A percentile compares a stretch with the other conserved stretches of the same genome.
Conservation (phyloP, 2,329 filamentous ascomycete genomes). For the Fusarium gaditjirri region DNA sequence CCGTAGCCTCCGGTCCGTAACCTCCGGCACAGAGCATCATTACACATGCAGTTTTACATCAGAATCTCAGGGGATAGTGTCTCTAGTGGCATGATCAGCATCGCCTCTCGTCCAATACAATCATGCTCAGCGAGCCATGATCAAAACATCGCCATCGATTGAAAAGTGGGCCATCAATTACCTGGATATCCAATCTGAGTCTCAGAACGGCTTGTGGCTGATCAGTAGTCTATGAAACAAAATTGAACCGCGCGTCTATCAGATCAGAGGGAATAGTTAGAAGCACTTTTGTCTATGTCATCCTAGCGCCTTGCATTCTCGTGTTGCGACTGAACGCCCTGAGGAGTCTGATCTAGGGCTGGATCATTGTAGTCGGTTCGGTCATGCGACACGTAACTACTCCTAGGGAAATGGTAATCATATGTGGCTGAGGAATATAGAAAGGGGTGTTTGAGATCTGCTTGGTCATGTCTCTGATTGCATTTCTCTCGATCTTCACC, state of each 20-base stretch:
- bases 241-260: constrained; percentile 27
- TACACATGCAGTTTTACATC: constrained; percentile 36
- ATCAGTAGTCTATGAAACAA: neutral
- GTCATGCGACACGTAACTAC: constrained; percentile 15
- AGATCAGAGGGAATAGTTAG: constrained; percentile 1
- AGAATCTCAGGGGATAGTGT: constrained; percentile 21
- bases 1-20: constrained; percentile 7
- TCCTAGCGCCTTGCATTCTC: neutral
- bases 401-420: neutral
- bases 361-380: neutral
- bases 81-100: constrained; percentile 11
- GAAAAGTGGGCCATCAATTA: constrained; percentile 26
- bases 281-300: constrained; percentile 13
- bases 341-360: neutral
- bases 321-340: constrained; percentile 24
- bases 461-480: constrained; percentile 3
- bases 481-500: neutral
- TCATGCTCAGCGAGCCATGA: constrained; percentile 7
- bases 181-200: constrained; percentile 12
- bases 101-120: constrained; percentile 1
- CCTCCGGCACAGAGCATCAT: constrained; percentile 21
- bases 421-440: constrained; percentile 5
- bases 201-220: constrained; percentile 19
- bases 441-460: neutral
- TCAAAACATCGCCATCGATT: neutral